Evolutionary conservation across 306 rosid species (phyloP).

Genomic region (Prunus mongolica): DNA sequence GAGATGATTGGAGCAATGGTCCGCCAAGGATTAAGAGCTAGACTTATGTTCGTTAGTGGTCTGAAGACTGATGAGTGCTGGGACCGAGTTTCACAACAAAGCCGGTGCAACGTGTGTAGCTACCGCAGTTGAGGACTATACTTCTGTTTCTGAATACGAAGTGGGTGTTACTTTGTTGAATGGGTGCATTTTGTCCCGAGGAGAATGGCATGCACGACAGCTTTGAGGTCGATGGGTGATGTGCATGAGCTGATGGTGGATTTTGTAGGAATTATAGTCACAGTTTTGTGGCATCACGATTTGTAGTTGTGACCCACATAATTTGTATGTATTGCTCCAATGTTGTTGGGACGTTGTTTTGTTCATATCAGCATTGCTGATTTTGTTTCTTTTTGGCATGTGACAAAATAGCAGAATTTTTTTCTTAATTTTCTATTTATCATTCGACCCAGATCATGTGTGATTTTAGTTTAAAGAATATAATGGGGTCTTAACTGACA

Average conservation of each 20-base stretch:
- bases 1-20: constrained; percentile 44
- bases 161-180: background rate
- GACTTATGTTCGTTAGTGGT: background rate
- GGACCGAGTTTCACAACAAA: background rate
- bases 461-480: background rate
- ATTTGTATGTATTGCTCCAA: background rate
- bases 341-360: background rate
- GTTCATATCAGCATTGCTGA: background rate
- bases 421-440: background rate
- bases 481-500: no score
- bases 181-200: background rate
- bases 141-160: background rate
- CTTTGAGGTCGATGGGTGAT: background rate
- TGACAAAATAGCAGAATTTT: background rate
- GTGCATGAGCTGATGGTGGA: background rate
- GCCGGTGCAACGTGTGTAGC: background rate
- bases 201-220: background rate
- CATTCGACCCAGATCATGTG: background rate
- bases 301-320: background rate
- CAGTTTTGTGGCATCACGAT: background rate
- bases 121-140: background rate
- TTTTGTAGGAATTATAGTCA: background rate
- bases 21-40: background rate
- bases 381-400: background rate
- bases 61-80: background rate